These are phyloP conservation scores for Pyricularia sp. DNA, from an alignment of 2,329 filamentous ascomycete species.

Conservation along the genomic window DNA sequence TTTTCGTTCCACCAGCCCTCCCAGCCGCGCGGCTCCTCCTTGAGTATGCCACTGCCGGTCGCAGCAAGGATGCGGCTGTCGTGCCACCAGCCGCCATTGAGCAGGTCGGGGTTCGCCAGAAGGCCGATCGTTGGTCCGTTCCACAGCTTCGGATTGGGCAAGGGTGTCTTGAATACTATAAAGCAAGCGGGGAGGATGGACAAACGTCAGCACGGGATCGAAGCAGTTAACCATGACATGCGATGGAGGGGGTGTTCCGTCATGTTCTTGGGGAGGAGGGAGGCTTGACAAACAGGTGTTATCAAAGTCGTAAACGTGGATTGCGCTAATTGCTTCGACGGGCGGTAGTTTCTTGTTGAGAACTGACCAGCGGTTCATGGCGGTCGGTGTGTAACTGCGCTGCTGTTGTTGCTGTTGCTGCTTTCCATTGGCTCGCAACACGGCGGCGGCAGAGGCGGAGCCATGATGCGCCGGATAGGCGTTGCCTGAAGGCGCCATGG, in stretches of 20 bases:
- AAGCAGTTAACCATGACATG: not conserved
- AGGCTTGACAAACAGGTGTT: slow-evolving; percentile 60
- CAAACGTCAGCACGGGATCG: not conserved
- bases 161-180: slow-evolving; percentile 75
- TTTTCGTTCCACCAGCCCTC: slow-evolving; percentile 94
- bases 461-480: slow-evolving; percentile 1
- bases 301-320: slow-evolving; percentile 97
- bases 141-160: slow-evolving; percentile 86
- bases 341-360: slow-evolving; percentile 44
- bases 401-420: not conserved
- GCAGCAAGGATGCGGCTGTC: slow-evolving; percentile 74
- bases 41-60: slow-evolving; percentile 69
- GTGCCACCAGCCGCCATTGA: slow-evolving; percentile 94
- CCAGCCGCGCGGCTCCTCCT: slow-evolving; percentile 76
- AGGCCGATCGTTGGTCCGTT: slow-evolving; percentile 62
- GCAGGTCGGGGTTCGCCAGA: slow-evolving; percentile 64
- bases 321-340: slow-evolving; percentile 55
- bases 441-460: slow-evolving; percentile 1
- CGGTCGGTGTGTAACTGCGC: slow-evolving; percentile 48
- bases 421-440: not conserved
- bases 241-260: not conserved
- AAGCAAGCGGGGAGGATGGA: slow-evolving; percentile 3
- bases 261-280: not conserved
- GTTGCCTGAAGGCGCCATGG: slow-evolving; percentile 1
- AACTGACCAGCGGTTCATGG: slow-evolving; percentile 74